phyloP scores from a whole-genome alignment of 1,284 basidiomycete species.

The Leccinum ponderosum region DNA sequence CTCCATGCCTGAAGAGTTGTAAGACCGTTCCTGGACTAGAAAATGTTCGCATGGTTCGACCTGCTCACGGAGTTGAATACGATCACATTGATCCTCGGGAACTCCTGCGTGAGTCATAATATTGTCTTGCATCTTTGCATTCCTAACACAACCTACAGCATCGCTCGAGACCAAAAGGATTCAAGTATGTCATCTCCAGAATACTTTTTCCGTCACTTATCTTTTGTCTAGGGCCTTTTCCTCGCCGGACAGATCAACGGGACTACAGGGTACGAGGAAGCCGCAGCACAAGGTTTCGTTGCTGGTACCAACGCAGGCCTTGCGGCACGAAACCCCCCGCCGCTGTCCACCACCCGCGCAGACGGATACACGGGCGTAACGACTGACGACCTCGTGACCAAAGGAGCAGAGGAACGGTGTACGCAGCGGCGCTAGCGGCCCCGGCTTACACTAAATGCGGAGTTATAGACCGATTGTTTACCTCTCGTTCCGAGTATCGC shows the following conservation, averaged over 20 bases:
- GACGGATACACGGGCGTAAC: constrained; percentile 87
- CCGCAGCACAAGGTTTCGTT: constrained; percentile 82
- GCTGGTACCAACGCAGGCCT: constrained; percentile 89
- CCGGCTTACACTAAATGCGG: constrained; percentile 1
- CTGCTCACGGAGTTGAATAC: constrained; percentile 93
- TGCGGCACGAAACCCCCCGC: constrained; percentile 52
- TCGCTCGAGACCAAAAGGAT: constrained; percentile 87
- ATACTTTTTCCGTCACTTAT: not conserved
- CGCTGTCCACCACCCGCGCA: constrained; percentile 73
- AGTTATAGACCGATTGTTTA: constrained; percentile 85
- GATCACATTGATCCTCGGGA: constrained; percentile 90
- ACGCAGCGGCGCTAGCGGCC: constrained; percentile 15
- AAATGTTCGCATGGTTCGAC: constrained; percentile 76
- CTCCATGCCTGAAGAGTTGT: too few relatives aligned
- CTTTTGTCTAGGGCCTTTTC: constrained; percentile 63
- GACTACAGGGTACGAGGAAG: constrained; percentile 93
- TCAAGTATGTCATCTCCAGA: constrained; percentile 38
- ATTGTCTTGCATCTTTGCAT: not conserved
- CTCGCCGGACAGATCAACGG: constrained; percentile 90
- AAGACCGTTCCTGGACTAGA: constrained; percentile 83
- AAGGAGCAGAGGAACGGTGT: constrained; percentile 91
- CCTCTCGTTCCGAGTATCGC: constrained; percentile 86
- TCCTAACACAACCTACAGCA: constrained; percentile 40
- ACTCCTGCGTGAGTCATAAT: constrained; percentile 53
- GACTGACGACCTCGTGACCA: constrained; percentile 87